A percentile compares a stretch with the other conserved stretches of the same genome.
Evolutionary conservation across 75 land plant species (phyloP).

Genomic region (Picea glauca): DNA sequence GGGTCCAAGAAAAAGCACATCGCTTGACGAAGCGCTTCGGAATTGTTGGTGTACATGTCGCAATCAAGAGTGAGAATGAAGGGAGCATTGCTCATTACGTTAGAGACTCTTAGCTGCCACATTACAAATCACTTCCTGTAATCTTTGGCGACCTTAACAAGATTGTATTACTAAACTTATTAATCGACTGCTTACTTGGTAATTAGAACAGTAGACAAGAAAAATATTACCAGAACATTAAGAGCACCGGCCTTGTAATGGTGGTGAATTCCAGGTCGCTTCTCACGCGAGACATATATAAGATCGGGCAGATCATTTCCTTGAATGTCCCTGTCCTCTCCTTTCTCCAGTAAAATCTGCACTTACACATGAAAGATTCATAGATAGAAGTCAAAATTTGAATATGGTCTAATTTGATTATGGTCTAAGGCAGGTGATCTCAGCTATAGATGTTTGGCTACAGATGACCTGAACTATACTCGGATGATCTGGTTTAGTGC

Average conservation of each 20-base stretch:
- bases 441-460: neutral
- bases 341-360: constrained; percentile 7
- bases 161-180: no score
- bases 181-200: no score
- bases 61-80: constrained; percentile 48
- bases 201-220: no score
- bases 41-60: constrained; percentile 54
- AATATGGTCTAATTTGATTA: no score
- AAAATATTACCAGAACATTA: constrained; percentile 37
- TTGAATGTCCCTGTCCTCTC: constrained; percentile 17
- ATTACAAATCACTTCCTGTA: neutral
- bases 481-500: constrained; percentile 14
- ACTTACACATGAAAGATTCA: constrained; percentile 5
- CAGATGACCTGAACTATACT: constrained; percentile 21
- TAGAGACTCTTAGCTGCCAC: constrained; percentile 45
- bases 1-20: constrained; percentile 49
- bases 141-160: neutral
- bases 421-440: no score
- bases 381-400: neutral
- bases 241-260: constrained; percentile 66
- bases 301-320: constrained; percentile 39
- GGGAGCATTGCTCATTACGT: constrained; percentile 49
- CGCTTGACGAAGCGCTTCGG: constrained; percentile 29
- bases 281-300: constrained; percentile 50
- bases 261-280: constrained; percentile 25